phyloP scores from a whole-genome alignment of 805 yeast species.

The Yamadazyma akitaensis region DNA sequence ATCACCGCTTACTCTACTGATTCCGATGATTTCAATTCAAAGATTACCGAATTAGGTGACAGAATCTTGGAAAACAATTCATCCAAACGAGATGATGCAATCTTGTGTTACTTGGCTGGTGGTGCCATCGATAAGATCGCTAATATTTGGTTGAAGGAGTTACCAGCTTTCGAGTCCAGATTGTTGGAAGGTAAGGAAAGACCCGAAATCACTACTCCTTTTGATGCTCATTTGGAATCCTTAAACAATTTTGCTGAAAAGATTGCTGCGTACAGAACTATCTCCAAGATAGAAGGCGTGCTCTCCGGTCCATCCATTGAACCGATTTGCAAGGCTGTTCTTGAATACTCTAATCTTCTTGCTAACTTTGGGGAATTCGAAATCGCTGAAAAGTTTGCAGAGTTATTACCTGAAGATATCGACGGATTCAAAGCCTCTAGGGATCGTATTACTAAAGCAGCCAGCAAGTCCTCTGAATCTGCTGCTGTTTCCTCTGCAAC shows the following conservation, averaged over 20 bases:
- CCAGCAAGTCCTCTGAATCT: conserved; percentile 24
- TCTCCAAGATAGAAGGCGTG: conserved; percentile 34
- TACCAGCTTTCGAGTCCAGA: conserved; percentile 38
- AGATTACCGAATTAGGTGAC: conserved; percentile 72
- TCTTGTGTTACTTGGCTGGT: conserved; percentile 76
- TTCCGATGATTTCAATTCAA: conserved; percentile 46
- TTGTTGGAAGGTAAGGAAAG: conserved; percentile 45
- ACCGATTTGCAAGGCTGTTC: conserved; percentile 55
- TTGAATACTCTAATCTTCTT: conserved; percentile 79
- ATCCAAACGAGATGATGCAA: conserved; percentile 66
- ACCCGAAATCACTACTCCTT: conserved; percentile 51
- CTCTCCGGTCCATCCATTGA: conserved; percentile 44
- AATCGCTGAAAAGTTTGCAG: conserved; percentile 68
- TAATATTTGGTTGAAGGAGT: conserved; percentile 78
- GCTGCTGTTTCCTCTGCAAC: conserved; percentile 9
- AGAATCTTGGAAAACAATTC: conserved; percentile 47
- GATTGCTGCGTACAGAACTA: conserved; percentile 67
- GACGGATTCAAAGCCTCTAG: conserved; percentile 70
- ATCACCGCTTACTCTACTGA: conserved; percentile 55
- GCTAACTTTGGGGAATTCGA: conserved; percentile 83
- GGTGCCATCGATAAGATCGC: conserved; percentile 76
- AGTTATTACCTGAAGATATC: conserved; percentile 67
- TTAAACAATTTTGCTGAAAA: conserved; percentile 81
- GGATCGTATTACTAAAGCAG: conserved; percentile 73
- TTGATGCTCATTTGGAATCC: conserved; percentile 81